A percentile compares a stretch with the other conserved stretches of the same genome.
These are phyloP conservation scores for Lecanicillium sp. DNA, from an alignment of 2,329 filamentous ascomycete species.

Conservation along the genomic window DNA sequence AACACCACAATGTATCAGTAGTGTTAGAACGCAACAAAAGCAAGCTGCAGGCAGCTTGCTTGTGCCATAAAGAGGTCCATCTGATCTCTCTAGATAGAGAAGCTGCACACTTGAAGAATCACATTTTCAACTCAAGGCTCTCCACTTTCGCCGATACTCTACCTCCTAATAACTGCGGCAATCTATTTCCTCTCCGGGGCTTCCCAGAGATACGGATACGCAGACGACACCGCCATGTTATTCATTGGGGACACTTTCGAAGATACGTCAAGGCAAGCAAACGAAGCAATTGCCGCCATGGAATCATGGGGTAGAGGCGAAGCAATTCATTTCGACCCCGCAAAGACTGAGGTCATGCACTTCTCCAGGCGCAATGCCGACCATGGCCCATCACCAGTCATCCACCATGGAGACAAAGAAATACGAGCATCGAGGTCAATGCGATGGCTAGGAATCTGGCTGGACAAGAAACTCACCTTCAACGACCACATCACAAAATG, in stretches of 20 bases:
- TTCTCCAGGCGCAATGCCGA: conserved; percentile 1
- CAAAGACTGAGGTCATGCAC: conserved; percentile 3
- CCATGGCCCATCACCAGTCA: background rate
- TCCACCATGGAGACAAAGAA: conserved; percentile 3
- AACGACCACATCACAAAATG: conserved; percentile 3
- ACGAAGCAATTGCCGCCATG: conserved; percentile 7
- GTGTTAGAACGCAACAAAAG: too few relatives aligned
- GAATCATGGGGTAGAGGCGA: conserved; percentile 3
- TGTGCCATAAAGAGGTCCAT: too few relatives aligned
- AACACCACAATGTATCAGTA: too few relatives aligned
- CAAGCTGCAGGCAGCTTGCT: too few relatives aligned
- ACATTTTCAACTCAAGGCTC: too few relatives aligned
- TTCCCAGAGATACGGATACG: too few relatives aligned
- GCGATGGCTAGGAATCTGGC: conserved; percentile 2
- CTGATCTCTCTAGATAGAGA: too few relatives aligned
- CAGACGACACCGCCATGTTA: conserved; percentile 13
- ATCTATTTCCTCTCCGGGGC: too few relatives aligned
- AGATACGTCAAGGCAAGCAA: conserved; percentile 8
- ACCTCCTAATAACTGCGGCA: conserved; percentile 4
- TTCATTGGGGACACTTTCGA: conserved; percentile 9
- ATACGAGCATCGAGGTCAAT: background rate
- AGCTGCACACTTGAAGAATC: too few relatives aligned
- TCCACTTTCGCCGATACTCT: too few relatives aligned
- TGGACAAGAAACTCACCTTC: conserved; percentile 7
- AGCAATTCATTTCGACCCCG: conserved; percentile 1